Percentiles rank a stretch among this genome's conserved stretches.
These are phyloP conservation scores for Bacterosira constricta DNA, from an alignment of 108 stramenopile species.

Conservation along the genomic window DNA sequence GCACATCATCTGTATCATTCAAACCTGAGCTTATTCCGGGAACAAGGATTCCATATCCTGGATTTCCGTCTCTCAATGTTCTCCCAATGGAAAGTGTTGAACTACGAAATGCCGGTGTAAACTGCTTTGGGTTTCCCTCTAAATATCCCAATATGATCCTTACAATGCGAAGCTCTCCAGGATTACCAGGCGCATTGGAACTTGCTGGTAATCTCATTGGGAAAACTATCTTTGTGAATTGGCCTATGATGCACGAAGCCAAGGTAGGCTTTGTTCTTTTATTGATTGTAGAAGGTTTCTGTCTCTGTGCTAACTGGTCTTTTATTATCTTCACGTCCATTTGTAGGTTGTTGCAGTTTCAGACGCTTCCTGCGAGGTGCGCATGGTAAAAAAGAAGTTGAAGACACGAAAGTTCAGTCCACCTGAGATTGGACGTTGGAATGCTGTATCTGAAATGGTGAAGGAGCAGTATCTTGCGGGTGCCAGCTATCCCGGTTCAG, in stretches of 20 bases:
- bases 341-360: conserved; percentile 83
- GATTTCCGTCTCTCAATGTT: conserved; percentile 92
- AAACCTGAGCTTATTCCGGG: conserved; percentile 83
- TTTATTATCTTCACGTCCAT: not conserved
- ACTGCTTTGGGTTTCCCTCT: conserved; percentile 87
- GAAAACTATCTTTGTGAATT: conserved; percentile 91
- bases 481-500: conserved; percentile 76
- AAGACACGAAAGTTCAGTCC: conserved; percentile 47
- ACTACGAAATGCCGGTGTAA: conserved; percentile 69
- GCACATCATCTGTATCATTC: conserved; percentile 67
- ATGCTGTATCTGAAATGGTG: conserved; percentile 61
- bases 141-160: conserved; percentile 91
- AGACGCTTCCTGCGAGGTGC: conserved; percentile 70
- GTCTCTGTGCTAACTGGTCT: not conserved
- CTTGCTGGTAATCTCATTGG: conserved; percentile 82
- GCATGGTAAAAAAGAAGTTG: conserved; percentile 50
- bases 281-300: not conserved
- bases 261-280: conserved; percentile 33
- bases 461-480: conserved; percentile 80
- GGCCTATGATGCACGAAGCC: conserved; percentile 99
- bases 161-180: conserved; percentile 71
- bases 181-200: conserved; percentile 65
- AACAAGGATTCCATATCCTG: conserved; percentile 88
- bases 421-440: conserved; percentile 65
- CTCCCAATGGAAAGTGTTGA: conserved; percentile 76